A percentile compares a stretch with the other conserved stretches of the same genome.
Evolutionary conservation across 2,329 filamentous ascomycete genomes (phyloP).

Genomic region (Celoporthe dispersa): DNA sequence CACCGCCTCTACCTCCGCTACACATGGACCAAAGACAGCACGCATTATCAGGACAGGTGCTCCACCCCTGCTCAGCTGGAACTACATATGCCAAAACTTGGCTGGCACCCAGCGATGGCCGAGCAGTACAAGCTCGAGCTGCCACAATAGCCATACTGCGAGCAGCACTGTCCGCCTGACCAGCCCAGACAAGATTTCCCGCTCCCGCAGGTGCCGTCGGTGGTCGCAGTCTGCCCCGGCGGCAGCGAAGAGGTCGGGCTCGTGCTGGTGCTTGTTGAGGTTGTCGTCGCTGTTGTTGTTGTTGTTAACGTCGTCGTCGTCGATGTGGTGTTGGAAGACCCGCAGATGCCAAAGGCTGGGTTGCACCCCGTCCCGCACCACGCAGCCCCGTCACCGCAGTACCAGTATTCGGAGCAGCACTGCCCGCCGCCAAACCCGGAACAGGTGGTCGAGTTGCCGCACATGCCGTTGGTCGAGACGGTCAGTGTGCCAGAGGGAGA

Average conservation of each 20-base stretch:
- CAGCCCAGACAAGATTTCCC: slow-evolving; percentile 21
- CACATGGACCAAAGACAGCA: too few relatives aligned
- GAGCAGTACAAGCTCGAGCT: slow-evolving; percentile 17
- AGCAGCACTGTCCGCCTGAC: slow-evolving; percentile 20
- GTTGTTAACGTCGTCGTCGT: slow-evolving; percentile 1
- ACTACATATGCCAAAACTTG: slow-evolving; percentile 20
- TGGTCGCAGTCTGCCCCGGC: slow-evolving; percentile 14
- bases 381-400: slow-evolving; percentile 6
- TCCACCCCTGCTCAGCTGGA: background rate
- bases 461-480: slow-evolving; percentile 15
- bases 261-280: slow-evolving; percentile 13
- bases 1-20: too few relatives aligned
- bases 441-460: slow-evolving; percentile 16
- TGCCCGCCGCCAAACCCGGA: background rate
- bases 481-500: background rate
- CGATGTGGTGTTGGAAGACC: slow-evolving; percentile 2
- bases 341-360: slow-evolving; percentile 5
- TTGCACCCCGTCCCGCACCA: slow-evolving; percentile 12
- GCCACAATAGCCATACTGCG: slow-evolving; percentile 24
- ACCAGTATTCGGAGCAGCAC: slow-evolving; percentile 16
- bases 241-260: slow-evolving; percentile 7
- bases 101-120: slow-evolving; percentile 14
- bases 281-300: background rate
- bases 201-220: slow-evolving; percentile 19
- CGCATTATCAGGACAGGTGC: too few relatives aligned